Conservation (phyloP, 345 rosid genomes). For the Leavenworthia alabamica region DNA sequence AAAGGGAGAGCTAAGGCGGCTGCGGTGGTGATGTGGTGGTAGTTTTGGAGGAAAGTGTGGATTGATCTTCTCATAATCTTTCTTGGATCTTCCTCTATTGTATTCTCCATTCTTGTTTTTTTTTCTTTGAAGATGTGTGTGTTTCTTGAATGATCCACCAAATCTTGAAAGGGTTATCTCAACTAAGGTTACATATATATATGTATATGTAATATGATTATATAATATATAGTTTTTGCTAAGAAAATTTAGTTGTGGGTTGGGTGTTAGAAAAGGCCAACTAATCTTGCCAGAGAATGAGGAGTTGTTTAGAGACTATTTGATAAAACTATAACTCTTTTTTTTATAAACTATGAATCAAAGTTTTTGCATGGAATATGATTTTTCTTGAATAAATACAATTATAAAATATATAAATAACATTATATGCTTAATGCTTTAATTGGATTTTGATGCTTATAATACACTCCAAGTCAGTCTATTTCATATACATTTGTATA, state of each 20-base stretch:
- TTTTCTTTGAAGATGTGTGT: constrained; percentile 17
- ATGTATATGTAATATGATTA: constrained; percentile 8
- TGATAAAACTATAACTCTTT: too few species aligned
- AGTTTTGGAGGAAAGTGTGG: constrained; percentile 52
- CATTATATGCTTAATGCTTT: too few species aligned
- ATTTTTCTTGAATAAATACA: neutral
- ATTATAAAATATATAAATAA: too few species aligned
- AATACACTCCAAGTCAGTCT: too few species aligned
- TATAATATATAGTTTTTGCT: neutral
- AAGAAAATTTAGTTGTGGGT: constrained; percentile 30
- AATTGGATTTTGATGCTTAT: too few species aligned
- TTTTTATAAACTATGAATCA: too few species aligned
- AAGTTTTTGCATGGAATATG: constrained; percentile 12
- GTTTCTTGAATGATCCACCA: constrained; percentile 26
- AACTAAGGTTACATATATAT: constrained; percentile 8
- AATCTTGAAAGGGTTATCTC: constrained; percentile 23
- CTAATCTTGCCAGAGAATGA: constrained; percentile 28
- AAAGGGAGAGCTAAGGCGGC: constrained; percentile 55
- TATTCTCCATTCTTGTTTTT: constrained; percentile 36
- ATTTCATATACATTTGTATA: too few species aligned
- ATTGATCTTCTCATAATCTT: constrained; percentile 63
- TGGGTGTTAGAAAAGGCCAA: constrained; percentile 36
- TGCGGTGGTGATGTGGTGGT: constrained; percentile 47
- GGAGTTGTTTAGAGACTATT: constrained; percentile 29
- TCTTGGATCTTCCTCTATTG: too few species aligned